Base-by-base conservation (phyloP, 208 protist species). In the Trichomonas vaginalis region DNA sequence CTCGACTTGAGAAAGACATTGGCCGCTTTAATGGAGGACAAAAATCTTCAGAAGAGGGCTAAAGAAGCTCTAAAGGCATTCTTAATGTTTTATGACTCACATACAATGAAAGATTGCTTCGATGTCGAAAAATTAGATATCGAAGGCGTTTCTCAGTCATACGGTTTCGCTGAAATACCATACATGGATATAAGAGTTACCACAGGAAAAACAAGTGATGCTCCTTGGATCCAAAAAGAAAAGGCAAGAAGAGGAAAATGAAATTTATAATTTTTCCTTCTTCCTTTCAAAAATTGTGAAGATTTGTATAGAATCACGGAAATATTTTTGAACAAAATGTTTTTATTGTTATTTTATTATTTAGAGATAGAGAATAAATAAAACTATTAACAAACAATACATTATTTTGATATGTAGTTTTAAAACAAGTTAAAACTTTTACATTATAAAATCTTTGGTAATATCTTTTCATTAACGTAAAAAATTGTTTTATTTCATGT, bases 91-190 rank as follows among this genome's bases (percentile, higher is more conserved):
- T 99, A 99, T 97, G 99, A 98, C 90, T 99, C 98, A 95, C 99
- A 99, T 95, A 98, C 98, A 96, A 97, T 99, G 49, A 99, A 99
- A 97, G 98, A 99, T 96, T 99, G 99, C 48, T 99, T 99, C 97
- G 97, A 99, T 96, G 98, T 99, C 15, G 97, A 99, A 96, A 96
- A 97, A 61, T 97, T 99, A 17, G 98, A 99, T 96, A 97, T 99
- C 10, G 97, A 98, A 14, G 97, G 97, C n/a, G 98, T 99, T 51
- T 98, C 98, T 48, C 97, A 97, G 70, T 98, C 98, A 32, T 99
- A 99, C 17, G 86, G 86, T n/a, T 92, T 92, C 45, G 45, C 48
- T 1, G 86, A 92, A 92, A 48, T 92, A 0, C 86, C 86, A 17
- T 32, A 92, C 27, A n/a, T 92, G 40, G 86, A 92, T 39, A 92